A percentile compares a stretch with the other conserved stretches of the same genome.
These are phyloP conservation scores for Chrysosporium keratinophilum DNA, from an alignment of 2,329 filamentous ascomycete genomes.

Conservation along the genomic window DNA sequence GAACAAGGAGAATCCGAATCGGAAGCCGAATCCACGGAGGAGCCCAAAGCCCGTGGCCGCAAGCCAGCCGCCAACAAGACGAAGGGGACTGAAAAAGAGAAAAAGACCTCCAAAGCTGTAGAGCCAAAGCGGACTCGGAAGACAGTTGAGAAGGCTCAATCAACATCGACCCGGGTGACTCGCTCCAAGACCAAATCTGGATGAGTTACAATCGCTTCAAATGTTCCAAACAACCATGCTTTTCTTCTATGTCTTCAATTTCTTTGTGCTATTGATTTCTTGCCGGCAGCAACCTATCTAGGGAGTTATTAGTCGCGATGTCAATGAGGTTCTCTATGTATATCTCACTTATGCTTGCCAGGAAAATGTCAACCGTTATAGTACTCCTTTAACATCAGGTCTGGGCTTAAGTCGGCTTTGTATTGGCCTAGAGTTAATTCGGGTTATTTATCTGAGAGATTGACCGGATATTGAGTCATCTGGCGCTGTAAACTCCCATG, in stretches of 20 bases:
- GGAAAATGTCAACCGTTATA: too few species aligned
- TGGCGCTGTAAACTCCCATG: too few species aligned
- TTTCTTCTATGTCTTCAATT: neutral
- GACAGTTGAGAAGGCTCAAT: slow-evolving; percentile 1
- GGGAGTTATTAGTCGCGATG: too few species aligned
- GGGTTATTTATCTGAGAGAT: too few species aligned
- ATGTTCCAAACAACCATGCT: neutral
- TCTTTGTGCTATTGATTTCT: neutral
- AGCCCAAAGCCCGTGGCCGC: slow-evolving; percentile 16
- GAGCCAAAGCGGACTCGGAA: slow-evolving; percentile 8
- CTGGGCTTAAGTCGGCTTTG: too few species aligned
- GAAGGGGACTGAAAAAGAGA: slow-evolving; percentile 16
- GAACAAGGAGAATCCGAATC: slow-evolving; percentile 16
- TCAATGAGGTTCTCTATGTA: too few species aligned
- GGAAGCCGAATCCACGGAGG: slow-evolving; percentile 17
- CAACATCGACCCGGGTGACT: slow-evolving; percentile 3
- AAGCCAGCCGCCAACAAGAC: slow-evolving; percentile 9
- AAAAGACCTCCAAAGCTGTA: slow-evolving; percentile 12
- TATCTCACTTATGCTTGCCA: too few species aligned
- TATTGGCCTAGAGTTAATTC: too few species aligned
- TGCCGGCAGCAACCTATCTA: too few species aligned
- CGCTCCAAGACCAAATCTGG: slow-evolving; percentile 3
- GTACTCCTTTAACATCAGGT: too few species aligned
- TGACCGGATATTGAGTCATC: too few species aligned
- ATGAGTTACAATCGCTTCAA: neutral